These are phyloP conservation scores for Debaryomycetaceae sp. DNA, from an alignment of 1,139 yeast genomes.

Conservation along the genomic window DNA sequence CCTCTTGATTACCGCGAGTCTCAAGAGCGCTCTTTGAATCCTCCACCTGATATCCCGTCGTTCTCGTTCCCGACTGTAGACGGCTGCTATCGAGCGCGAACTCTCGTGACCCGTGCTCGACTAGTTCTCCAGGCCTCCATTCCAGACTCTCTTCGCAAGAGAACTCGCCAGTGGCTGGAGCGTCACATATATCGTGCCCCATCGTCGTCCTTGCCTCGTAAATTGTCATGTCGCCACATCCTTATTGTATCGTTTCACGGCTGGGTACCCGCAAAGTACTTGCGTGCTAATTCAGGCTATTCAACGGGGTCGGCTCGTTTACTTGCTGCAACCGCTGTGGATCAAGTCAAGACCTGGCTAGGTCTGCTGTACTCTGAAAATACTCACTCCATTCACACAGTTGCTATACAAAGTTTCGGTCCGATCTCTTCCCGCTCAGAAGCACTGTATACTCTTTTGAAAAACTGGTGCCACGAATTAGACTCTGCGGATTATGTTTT, in stretches of 20 bases:
- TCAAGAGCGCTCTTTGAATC: conserved; percentile 14
- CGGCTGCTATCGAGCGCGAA: conserved; percentile 25
- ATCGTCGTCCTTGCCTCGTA: conserved; percentile 9
- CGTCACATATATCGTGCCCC: conserved; percentile 22
- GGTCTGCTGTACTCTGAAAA: too few relatives aligned
- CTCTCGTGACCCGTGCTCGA: conserved; percentile 28
- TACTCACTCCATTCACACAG: conserved; percentile 27
- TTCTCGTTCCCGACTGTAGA: conserved; percentile 17
- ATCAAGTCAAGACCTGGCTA: too few relatives aligned
- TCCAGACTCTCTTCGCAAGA: neutral
- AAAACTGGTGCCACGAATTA: conserved; percentile 32
- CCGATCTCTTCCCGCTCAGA: conserved; percentile 30
- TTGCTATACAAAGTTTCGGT: conserved; percentile 46
- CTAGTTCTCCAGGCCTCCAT: conserved; percentile 15
- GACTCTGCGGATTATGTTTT: conserved; percentile 30
- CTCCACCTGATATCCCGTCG: neutral
- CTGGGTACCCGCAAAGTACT: conserved; percentile 43
- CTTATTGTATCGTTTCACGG: conserved; percentile 41
- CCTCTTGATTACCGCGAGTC: conserved; percentile 27
- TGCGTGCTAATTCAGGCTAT: conserved; percentile 33
- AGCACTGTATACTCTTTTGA: conserved; percentile 21
- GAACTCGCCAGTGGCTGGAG: conserved; percentile 13
- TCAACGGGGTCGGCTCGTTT: too few relatives aligned
- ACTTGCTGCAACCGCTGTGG: too few relatives aligned
- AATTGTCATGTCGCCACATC: conserved; percentile 16